A percentile compares a stretch with the other conserved stretches of the same genome.
These are phyloP conservation scores for Pichia heedii DNA, from an alignment of 805 yeast species.

Conservation along the genomic window DNA sequence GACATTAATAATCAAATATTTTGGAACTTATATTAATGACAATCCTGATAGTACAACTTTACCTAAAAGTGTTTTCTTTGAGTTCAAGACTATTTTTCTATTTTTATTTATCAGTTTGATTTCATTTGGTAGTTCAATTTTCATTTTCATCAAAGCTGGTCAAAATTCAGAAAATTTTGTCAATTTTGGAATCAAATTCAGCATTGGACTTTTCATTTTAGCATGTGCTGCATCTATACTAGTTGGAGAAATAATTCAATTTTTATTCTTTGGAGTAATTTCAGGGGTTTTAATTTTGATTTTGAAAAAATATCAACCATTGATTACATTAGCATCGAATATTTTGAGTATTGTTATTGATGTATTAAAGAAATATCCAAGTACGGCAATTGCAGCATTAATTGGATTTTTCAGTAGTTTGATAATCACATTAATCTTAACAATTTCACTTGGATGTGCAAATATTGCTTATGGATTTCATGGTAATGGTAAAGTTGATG, in stretches of 20 bases:
- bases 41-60: conserved; percentile 1
- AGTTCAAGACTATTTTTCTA: conserved; percentile 35
- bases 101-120: conserved; percentile 57
- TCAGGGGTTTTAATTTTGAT: conserved; percentile 51
- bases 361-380: conserved; percentile 64
- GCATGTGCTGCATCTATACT: neutral
- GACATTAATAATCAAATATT: conserved; percentile 6
- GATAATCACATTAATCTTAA: conserved; percentile 4
- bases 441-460: conserved; percentile 6
- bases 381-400: conserved; percentile 42
- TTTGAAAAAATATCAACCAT: conserved; percentile 28
- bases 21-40: conserved; percentile 1
- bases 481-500: conserved; percentile 8
- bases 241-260: neutral
- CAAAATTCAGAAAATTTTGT: conserved; percentile 60
- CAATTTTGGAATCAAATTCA: conserved; percentile 57
- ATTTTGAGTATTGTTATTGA: conserved; percentile 43
- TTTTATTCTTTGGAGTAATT: neutral
- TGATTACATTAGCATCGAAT: conserved; percentile 22
- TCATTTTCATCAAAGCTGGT: conserved; percentile 55
- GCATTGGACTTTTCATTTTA: conserved; percentile 45
- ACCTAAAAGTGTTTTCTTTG: conserved; percentile 3
- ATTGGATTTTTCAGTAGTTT: conserved; percentile 21
- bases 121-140: conserved; percentile 46
- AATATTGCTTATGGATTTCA: conserved; percentile 12